These are phyloP conservation scores for Brachypodium distachyon DNA, from an alignment of 202 grass and related monocot species.

Conservation along the genomic window DNA sequence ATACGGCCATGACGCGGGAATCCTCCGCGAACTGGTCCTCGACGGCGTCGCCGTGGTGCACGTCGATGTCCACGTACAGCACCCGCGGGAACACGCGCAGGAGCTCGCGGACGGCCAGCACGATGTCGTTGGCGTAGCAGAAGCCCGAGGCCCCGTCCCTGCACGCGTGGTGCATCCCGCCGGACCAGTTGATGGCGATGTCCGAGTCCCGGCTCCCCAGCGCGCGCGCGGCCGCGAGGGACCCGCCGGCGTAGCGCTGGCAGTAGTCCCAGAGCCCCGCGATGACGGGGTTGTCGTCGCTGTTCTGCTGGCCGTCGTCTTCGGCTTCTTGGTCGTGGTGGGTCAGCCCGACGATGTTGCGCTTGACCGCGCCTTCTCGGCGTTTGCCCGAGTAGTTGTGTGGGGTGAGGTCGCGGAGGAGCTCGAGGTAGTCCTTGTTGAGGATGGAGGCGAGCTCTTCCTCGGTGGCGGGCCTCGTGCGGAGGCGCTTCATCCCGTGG, in stretches of 20 bases:
- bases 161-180: constrained; percentile 51
- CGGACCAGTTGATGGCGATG: constrained; percentile 48
- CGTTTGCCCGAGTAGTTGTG: neutral
- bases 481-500: neutral
- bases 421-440: neutral
- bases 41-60: constrained; percentile 33
- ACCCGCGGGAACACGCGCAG: neutral
- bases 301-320: no score
- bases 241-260: constrained; percentile 33
- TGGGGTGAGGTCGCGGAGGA: constrained; percentile 2
- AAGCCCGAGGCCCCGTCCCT: constrained; percentile 7
- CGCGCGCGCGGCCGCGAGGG: constrained; percentile 23
- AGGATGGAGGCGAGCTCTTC: neutral
- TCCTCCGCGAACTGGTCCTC: neutral
- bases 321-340: neutral
- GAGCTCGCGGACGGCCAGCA: constrained; percentile 20
- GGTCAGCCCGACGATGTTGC: neutral
- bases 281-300: constrained; percentile 22
- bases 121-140: constrained; percentile 46
- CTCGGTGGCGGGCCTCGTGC: neutral
- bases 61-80: constrained; percentile 42
- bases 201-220: neutral
- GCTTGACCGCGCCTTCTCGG: neutral
- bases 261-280: constrained; percentile 31
- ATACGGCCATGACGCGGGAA: constrained; percentile 15